Base-by-base conservation (phyloP, 106 monocot genomes). In the Apostasia ramifera region DNA sequence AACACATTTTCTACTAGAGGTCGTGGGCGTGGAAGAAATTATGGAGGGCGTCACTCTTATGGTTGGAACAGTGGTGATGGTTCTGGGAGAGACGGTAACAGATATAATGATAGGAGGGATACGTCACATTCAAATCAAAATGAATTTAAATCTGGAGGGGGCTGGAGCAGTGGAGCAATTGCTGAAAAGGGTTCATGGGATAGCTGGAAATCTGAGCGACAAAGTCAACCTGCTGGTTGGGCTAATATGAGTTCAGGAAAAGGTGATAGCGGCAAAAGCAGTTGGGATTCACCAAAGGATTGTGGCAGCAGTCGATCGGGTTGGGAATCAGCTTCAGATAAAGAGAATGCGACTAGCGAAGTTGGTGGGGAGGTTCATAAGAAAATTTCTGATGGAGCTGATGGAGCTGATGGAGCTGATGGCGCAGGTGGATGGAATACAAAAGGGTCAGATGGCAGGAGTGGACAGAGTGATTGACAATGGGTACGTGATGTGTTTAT, bases 61-160 rank as follows among this genome's bases (percentile, higher is more conserved):
- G 7, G 62, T 62, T 62, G 62, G 62, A 62, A 62, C n/a, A 44
- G 44, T 44, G 44, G 62, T 52, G 52, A 52, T 52, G 52, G 52
- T 52, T 52, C 52, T 6, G 1, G 1, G 1, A 6, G 11, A 11
- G 52, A 52, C 12, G 13, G 62, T 2, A 59, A 59, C 26, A 26
- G 26, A 26, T 26, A 26, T 26, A 26, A 26, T 26, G 26, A 26
- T 26, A 26, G 26, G 26, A 26, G 26, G 26, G 26, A 26, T 26
- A 26, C 26, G 26, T 26, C 26, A 26, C 26, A 26, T 26, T 26
- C 26, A 26, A 26, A 26, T 26, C 26, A 26, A 26, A 26, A 26
- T 26, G 26, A 26, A 26, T 0, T 26, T 26, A 26, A 26, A 26
- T 26, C 26, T 26, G 26, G 26, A 26, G 26, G 26, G 26, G 26